Percentiles rank a stretch among this genome's conserved stretches.
Conservation (phyloP, 2,329 filamentous ascomycete species). For the Chaetomiaceae sp. region DNA sequence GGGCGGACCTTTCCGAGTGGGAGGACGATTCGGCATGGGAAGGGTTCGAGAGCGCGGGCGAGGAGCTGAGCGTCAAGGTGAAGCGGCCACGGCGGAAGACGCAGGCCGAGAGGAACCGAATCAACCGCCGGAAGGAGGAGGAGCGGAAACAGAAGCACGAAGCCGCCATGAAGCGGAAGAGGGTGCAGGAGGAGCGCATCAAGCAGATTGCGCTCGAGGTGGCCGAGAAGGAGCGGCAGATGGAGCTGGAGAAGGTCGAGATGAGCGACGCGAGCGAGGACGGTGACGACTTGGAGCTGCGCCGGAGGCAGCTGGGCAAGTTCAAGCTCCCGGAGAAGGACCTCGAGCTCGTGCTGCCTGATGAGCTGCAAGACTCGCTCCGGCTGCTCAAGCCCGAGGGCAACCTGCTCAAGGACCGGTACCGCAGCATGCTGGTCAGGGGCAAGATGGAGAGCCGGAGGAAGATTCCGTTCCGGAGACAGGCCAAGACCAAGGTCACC, state of each 20-base stretch:
- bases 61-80: slow-evolving; percentile 58
- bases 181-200: slow-evolving; percentile 66
- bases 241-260: slow-evolving; percentile 40
- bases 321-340: slow-evolving; percentile 70
- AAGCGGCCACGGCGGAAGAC: slow-evolving; percentile 85
- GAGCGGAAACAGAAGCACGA: slow-evolving; percentile 74
- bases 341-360: slow-evolving; percentile 73
- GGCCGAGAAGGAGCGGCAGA: slow-evolving; percentile 49
- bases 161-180: slow-evolving; percentile 65
- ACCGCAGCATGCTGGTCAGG: slow-evolving; percentile 79
- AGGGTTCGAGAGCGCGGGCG: slow-evolving; percentile 75
- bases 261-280: slow-evolving; percentile 49
- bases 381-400: slow-evolving; percentile 86
- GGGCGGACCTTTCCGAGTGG: slow-evolving; percentile 61
- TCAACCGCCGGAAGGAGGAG: slow-evolving; percentile 81
- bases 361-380: slow-evolving; percentile 79
- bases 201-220: slow-evolving; percentile 65
- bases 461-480: slow-evolving; percentile 74
- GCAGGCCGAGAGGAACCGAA: slow-evolving; percentile 77
- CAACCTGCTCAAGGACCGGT: slow-evolving; percentile 89
- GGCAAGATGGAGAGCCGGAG: slow-evolving; percentile 84
- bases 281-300: slow-evolving; percentile 58
- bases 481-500: slow-evolving; percentile 72
- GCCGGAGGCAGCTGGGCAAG: slow-evolving; percentile 70
- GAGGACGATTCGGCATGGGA: slow-evolving; percentile 93